phyloP scores from a whole-genome alignment of 116 monocot genomes.

The Posidonia oceanica region DNA sequence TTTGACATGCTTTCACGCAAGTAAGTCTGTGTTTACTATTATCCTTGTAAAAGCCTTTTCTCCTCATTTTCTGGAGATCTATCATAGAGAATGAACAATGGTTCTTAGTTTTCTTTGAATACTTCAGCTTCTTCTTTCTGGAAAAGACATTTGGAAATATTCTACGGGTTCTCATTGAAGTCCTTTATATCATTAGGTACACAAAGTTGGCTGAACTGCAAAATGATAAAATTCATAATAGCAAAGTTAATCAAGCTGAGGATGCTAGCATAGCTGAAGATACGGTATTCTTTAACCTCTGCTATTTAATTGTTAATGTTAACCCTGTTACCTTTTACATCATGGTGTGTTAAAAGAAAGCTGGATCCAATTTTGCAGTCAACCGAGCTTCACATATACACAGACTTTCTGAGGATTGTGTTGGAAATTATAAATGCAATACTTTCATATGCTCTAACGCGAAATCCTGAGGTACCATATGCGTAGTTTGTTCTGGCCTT shows the following conservation, averaged over 20 bases:
- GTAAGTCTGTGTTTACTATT: constrained; percentile 26
- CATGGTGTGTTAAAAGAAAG: background rate
- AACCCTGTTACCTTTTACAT: background rate
- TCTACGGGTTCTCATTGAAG: background rate
- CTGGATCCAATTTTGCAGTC: constrained; percentile 39
- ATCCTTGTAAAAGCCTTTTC: too few species aligned
- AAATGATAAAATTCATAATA: constrained; percentile 46
- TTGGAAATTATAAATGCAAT: constrained; percentile 95
- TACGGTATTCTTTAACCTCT: constrained; percentile 39
- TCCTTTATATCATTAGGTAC: constrained; percentile 39
- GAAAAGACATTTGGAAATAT: constrained; percentile 3
- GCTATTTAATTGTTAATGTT: background rate
- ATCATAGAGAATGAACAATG: too few species aligned
- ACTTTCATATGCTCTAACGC: constrained; percentile 76
- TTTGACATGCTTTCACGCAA: constrained; percentile 97
- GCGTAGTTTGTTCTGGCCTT: background rate
- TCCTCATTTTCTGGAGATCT: too few species aligned
- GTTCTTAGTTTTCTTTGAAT: background rate
- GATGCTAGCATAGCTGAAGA: constrained; percentile 46
- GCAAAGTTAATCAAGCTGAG: constrained; percentile 33
- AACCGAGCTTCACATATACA: constrained; percentile 92
- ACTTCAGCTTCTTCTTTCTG: background rate
- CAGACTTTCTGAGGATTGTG: constrained; percentile 89
- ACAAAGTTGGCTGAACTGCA: constrained; percentile 67
- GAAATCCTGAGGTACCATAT: constrained; percentile 74